Evolutionary conservation across 495 filamentous ascomycete species (phyloP), one percentile per base, ranked within the genome.

Genomic region (Oidiodendron maius): DNA sequence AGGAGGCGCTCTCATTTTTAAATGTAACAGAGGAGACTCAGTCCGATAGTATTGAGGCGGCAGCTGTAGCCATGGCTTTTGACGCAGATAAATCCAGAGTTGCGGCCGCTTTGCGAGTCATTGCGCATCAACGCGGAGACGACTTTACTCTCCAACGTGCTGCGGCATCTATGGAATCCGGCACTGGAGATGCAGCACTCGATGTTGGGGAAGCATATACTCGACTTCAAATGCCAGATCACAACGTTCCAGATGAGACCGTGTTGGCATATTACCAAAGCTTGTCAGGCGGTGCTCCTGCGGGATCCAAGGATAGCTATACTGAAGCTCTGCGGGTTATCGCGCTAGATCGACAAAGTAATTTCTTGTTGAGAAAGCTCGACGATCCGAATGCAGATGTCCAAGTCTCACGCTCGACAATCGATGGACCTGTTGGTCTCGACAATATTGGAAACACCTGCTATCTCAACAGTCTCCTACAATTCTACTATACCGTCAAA

Each of bases 391-490:
- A 62, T 41, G 56, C 59, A 13, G 48, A 50, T 22, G 51, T 57
- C 16, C 44, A 43, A 35, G 36, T 51, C 1, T 21, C 24, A 5
- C 22, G 38, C n/a, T 44, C 40, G 4, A 42, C 56, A 26, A 18
- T 32, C 0, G 69, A 79, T 12, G 81, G 82, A 70, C 90, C 91
- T 6, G 83, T 91, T 43, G 93, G 93, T 0, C 72, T 97, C 11
- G 77, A 80, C 35, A 99, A 97, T 53, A 91, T 96, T 52, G 89
- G 91, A 35, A 96, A 96, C 55, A 99, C 93, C 1, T 99, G 93
- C 64, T 99, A 99, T 57, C 77, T 99, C 32, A 97, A 97, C 67
- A 97, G 93, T 62, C 75, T 99, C 24, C 67, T 99, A 11, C 93
- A 99, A 57, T 97, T 94, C 57, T 90, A 94, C 61, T 96, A 93